Conservation (phyloP, 305 asterid species). For the Nicotiana rustica region DNA sequence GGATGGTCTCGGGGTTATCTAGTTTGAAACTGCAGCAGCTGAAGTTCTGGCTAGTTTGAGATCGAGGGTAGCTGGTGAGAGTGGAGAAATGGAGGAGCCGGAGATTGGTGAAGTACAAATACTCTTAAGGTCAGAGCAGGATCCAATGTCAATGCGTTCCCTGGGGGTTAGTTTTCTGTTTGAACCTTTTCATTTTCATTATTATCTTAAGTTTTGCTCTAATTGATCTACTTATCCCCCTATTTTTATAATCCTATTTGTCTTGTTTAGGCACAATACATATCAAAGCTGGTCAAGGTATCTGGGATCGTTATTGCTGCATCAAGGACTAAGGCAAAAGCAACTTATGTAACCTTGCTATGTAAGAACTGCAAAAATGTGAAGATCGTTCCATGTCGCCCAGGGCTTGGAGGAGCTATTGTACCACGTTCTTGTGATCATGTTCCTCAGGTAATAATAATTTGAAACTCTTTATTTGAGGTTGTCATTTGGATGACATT, state of each 20-base stretch:
- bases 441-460: constrained; percentile 67
- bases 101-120: constrained; percentile 92
- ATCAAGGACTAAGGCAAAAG: constrained; percentile 97
- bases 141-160: constrained; percentile 78
- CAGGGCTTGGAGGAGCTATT: constrained; percentile 98
- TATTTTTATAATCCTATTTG: background rate
- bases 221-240: background rate
- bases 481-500: constrained; percentile 10
- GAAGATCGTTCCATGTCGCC: constrained; percentile 93
- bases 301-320: constrained; percentile 99
- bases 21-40: constrained; percentile 97
- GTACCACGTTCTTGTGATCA: constrained; percentile 97
- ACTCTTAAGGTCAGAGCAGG: constrained; percentile 88
- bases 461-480: background rate
- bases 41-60: constrained; percentile 85
- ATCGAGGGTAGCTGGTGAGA: constrained; percentile 80
- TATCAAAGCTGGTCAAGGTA: constrained; percentile 88
- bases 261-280: constrained; percentile 76
- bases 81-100: constrained; percentile 94
- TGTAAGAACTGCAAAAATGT: constrained; percentile 93
- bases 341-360: constrained; percentile 89
- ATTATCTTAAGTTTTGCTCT: constrained; percentile 6
- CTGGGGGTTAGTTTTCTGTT: constrained; percentile 79
- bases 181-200: constrained; percentile 20
- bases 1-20: constrained; percentile 33